Percentiles rank a stretch among this genome's conserved stretches.
phyloP scores from a whole-genome alignment of 495 filamentous ascomycete species.

The Aspergillus nidulans region DNA sequence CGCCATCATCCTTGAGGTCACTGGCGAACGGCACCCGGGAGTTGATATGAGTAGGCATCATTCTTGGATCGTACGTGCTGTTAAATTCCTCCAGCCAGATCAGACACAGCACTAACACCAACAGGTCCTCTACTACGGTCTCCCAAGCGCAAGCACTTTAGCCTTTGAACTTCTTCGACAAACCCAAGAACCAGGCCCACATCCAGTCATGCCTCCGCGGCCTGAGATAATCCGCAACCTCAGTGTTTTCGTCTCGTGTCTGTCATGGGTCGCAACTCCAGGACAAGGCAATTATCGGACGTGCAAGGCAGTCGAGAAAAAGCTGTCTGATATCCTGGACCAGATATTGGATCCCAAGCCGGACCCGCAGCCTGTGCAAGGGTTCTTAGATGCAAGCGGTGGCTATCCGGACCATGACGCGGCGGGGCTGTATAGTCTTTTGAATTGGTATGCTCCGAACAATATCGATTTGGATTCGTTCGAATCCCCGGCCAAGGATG shows the following conservation, averaged over 20 bases:
- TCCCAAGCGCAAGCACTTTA: conserved; percentile 56
- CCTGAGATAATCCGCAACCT: conserved; percentile 61
- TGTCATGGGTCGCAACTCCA: conserved; percentile 51
- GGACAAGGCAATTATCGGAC: conserved; percentile 50
- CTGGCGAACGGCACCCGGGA: conserved; percentile 43
- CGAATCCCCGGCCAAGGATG: conserved; percentile 24
- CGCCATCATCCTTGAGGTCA: conserved; percentile 40
- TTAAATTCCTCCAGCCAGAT: not conserved
- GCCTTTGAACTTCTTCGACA: conserved; percentile 59
- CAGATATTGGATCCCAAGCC: conserved; percentile 38
- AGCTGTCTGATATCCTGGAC: conserved; percentile 40
- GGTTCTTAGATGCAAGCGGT: conserved; percentile 15
- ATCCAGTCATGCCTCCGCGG: conserved; percentile 42
- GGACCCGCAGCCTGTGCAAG: conserved; percentile 30
- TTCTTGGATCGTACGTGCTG: conserved; percentile 50
- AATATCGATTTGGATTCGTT: conserved; percentile 34
- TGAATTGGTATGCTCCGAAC: conserved; percentile 38
- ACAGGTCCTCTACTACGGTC: conserved; percentile 49
- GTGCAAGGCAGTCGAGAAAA: conserved; percentile 45
- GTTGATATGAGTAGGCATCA: conserved; percentile 48
- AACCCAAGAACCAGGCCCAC: conserved; percentile 37
- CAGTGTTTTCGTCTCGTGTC: conserved; percentile 56
- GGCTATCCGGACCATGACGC: conserved; percentile 17
- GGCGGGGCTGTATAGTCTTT: conserved; percentile 28
- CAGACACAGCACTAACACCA: conserved; percentile 7